A percentile compares a stretch with the other conserved stretches of the same genome.
These are phyloP conservation scores for Caryopteris hybrid DNA, from an alignment of 305 asterid genomes.

Conservation along the genomic window DNA sequence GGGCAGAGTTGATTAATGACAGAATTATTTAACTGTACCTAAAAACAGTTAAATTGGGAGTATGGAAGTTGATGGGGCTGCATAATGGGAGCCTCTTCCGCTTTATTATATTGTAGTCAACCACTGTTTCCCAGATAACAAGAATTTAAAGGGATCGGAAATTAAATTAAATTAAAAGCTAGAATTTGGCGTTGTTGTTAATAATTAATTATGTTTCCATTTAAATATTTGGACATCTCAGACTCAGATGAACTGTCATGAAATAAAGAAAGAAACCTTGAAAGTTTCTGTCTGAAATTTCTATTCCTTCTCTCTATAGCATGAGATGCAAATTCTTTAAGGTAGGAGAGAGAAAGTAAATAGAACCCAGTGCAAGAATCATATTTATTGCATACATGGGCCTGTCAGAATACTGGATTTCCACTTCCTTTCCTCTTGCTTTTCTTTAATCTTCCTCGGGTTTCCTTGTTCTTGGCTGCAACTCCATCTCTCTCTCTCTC, in stretches of 20 bases:
- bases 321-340: background rate
- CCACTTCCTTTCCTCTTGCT: background rate
- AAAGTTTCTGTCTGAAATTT: conserved; percentile 9
- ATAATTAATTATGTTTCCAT: conserved; percentile 1
- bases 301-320: background rate
- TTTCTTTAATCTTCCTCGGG: background rate
- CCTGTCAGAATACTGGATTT: conserved; percentile 10
- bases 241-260: conserved; percentile 31
- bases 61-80: conserved; percentile 15
- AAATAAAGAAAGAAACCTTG: conserved; percentile 26
- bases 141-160: background rate
- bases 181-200: background rate
- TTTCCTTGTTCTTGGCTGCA: no score
- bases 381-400: background rate
- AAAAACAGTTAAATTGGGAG: conserved; percentile 11
- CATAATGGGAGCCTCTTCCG: no score
- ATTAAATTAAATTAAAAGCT: background rate
- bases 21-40: background rate
- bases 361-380: no score
- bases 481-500: no score
- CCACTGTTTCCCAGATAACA: conserved; percentile 8
- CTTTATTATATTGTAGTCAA: conserved; percentile 19
- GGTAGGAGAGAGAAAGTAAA: background rate
- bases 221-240: conserved; percentile 15
- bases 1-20: conserved; percentile 9